Evolutionary conservation across 768 basidiomycete species (phyloP).

Genomic region (Lentinula aciculospora): DNA sequence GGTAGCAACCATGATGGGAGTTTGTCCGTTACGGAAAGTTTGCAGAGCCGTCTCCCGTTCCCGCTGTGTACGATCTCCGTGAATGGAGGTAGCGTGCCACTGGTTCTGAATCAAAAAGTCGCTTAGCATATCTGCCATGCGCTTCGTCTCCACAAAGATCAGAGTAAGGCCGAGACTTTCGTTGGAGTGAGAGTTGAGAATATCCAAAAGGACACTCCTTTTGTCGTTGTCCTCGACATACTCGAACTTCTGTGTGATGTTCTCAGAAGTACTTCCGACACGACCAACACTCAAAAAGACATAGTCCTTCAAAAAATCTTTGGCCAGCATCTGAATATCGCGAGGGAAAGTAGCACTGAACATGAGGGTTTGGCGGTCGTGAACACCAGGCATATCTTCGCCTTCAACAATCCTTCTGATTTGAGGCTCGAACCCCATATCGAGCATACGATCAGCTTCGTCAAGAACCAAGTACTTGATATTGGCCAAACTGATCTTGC

Average conservation of each 20-base stretch:
- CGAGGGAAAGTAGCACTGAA: slow-evolving; percentile 99
- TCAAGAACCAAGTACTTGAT: slow-evolving; percentile 98
- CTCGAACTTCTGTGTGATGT: slow-evolving; percentile 98
- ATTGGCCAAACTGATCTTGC: slow-evolving; percentile 92
- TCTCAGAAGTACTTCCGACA: slow-evolving; percentile 97
- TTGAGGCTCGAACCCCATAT: slow-evolving; percentile 99
- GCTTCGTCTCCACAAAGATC: slow-evolving; percentile 98
- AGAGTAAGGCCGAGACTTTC: slow-evolving; percentile 73
- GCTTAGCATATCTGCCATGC: slow-evolving; percentile 98
- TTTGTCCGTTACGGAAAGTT: slow-evolving; percentile 92
- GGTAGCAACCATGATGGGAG: slow-evolving; percentile 95
- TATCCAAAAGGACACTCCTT: slow-evolving; percentile 92
- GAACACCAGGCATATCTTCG: slow-evolving; percentile 95
- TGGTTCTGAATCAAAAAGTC: slow-evolving; percentile 85
- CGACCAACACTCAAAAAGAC: slow-evolving; percentile 98
- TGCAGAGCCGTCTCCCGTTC: slow-evolving; percentile 95
- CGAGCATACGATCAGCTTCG: slow-evolving; percentile 99
- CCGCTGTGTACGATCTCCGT: slow-evolving; percentile 95
- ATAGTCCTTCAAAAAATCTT: slow-evolving; percentile 97
- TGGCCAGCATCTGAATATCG: slow-evolving; percentile 95
- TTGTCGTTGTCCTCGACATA: slow-evolving; percentile 98
- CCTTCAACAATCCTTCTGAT: slow-evolving; percentile 97
- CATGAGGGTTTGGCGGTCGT: slow-evolving; percentile 97
- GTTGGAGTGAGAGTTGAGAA: slow-evolving; percentile 69
- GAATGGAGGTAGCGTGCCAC: slow-evolving; percentile 92